These are phyloP conservation scores for Cordyceps fumosorosea DNA, from an alignment of 2,329 filamentous ascomycete genomes.

Conservation along the genomic window DNA sequence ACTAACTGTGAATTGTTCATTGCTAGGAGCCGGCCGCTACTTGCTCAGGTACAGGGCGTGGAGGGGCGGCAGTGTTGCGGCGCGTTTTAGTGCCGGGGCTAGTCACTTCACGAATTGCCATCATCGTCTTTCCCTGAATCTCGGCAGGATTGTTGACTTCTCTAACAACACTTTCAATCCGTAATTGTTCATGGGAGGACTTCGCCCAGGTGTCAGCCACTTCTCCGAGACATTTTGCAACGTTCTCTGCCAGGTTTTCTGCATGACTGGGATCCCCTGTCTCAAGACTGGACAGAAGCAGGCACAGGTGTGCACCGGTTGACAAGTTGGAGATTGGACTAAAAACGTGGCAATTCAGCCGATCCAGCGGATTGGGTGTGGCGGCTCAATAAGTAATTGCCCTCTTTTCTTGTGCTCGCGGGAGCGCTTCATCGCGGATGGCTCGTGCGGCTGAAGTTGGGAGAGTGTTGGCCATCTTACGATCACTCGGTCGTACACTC, in stretches of 20 bases:
- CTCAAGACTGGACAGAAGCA: background rate
- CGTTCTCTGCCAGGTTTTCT: background rate
- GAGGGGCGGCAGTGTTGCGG: background rate
- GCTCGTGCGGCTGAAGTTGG: background rate
- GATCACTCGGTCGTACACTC: background rate
- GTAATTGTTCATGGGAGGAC: background rate
- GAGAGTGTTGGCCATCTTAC: background rate
- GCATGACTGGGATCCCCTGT: slow-evolving; percentile 4
- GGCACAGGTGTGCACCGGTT: background rate
- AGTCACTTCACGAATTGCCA: background rate
- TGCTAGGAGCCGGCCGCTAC: background rate
- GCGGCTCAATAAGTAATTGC: no score
- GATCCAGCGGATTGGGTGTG: background rate
- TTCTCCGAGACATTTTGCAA: slow-evolving; percentile 3
- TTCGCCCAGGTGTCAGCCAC: background rate
- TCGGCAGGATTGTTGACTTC: background rate
- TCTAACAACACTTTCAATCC: background rate
- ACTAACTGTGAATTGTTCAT: background rate
- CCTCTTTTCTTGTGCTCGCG: background rate
- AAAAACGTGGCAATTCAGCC: slow-evolving; percentile 5
- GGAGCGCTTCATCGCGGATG: background rate
- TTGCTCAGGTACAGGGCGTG: background rate
- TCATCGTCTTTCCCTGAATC: background rate
- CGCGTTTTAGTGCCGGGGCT: background rate
- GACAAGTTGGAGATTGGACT: slow-evolving; percentile 4